Evolutionary conservation across 257 asterid genomes (phyloP).

Genomic region (Rhazya stricta): DNA sequence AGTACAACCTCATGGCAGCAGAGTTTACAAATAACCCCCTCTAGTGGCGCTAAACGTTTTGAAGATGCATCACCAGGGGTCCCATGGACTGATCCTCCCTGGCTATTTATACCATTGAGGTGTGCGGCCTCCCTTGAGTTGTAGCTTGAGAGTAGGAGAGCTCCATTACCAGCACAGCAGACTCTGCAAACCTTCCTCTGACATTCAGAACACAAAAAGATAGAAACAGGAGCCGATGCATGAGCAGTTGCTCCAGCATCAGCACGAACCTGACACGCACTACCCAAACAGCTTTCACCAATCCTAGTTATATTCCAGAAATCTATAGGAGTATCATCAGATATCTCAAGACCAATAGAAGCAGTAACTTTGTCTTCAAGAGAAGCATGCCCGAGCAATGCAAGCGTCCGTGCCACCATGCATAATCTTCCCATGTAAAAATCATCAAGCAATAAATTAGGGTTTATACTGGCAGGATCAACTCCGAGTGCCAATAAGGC

Average conservation of each 20-base stretch:
- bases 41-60: constrained; percentile 48
- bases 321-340: constrained; percentile 53
- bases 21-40: constrained; percentile 65
- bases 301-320: constrained; percentile 81
- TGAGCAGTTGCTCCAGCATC: constrained; percentile 49
- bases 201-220: constrained; percentile 66
- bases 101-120: constrained; percentile 46
- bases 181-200: constrained; percentile 69
- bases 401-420: constrained; percentile 59
- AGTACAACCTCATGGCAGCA: constrained; percentile 82
- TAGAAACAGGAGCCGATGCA: constrained; percentile 39
- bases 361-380: constrained; percentile 79
- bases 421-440: constrained; percentile 67
- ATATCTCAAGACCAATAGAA: constrained; percentile 72
- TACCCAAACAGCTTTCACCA: constrained; percentile 67
- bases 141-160: constrained; percentile 50
- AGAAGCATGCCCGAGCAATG: constrained; percentile 78
- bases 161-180: constrained; percentile 94
- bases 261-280: constrained; percentile 67
- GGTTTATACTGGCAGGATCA: constrained; percentile 93
- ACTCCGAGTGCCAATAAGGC: constrained; percentile 80
- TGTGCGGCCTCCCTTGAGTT: constrained; percentile 54
- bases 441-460: constrained; percentile 66
- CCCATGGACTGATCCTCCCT: constrained; percentile 67
- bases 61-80: constrained; percentile 57